phyloP scores from a whole-genome alignment of 257 asterid species.

The Salvia rosmarinus region DNA sequence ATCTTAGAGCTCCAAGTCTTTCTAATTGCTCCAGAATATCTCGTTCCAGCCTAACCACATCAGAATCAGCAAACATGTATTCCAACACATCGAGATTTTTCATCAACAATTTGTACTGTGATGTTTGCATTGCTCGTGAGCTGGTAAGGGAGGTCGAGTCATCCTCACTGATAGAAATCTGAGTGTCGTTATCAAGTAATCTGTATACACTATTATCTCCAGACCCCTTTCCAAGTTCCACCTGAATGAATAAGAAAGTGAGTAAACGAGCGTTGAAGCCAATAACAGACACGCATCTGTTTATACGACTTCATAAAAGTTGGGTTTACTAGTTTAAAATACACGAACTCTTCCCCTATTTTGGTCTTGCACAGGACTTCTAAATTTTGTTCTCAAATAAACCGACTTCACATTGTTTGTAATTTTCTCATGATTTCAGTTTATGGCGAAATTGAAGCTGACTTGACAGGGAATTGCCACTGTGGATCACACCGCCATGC shows the following conservation, averaged over 20 bases:
- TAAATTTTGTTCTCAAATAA: too few relatives aligned
- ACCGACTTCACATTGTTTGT: too few relatives aligned
- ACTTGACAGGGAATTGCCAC: too few relatives aligned
- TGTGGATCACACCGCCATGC: too few relatives aligned
- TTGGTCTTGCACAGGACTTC: too few relatives aligned
- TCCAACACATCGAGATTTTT: slow-evolving; percentile 71
- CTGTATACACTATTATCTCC: slow-evolving; percentile 36
- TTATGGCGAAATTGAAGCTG: too few relatives aligned
- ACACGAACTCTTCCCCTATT: too few relatives aligned
- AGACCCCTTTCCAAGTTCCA: slow-evolving; percentile 41
- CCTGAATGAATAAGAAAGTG: slow-evolving; percentile 42
- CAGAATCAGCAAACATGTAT: slow-evolving; percentile 61
- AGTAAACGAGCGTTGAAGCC: slow-evolving; percentile 20
- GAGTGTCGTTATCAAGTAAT: slow-evolving; percentile 34
- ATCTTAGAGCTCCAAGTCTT: slow-evolving; percentile 76
- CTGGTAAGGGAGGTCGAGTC: slow-evolving; percentile 35
- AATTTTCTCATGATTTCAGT: too few relatives aligned
- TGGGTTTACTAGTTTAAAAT: too few relatives aligned
- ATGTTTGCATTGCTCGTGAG: slow-evolving; percentile 47
- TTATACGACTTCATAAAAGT: too few relatives aligned
- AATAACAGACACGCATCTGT: not conserved
- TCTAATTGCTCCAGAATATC: slow-evolving; percentile 73
- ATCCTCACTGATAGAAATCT: slow-evolving; percentile 33
- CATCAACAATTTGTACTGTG: slow-evolving; percentile 62
- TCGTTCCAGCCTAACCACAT: slow-evolving; percentile 55